phyloP scores from a whole-genome alignment of 2,329 filamentous ascomycete species.

The Hymenoscyphus repandus region DNA sequence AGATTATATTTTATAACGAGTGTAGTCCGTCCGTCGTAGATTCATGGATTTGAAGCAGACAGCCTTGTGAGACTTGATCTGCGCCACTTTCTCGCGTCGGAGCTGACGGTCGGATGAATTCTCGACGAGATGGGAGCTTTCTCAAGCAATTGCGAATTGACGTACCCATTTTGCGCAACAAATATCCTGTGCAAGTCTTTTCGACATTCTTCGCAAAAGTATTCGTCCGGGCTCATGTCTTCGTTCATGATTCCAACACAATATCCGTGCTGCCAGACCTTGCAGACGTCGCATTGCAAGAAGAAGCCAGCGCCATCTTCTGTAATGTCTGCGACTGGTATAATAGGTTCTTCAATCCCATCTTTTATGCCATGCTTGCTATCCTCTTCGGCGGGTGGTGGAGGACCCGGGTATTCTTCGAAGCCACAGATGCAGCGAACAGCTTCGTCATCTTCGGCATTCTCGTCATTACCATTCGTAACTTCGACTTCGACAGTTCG shows the following conservation, averaged over 20 bases:
- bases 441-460: constrained; percentile 81
- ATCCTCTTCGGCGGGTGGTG: constrained; percentile 50
- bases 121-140: constrained; percentile 12
- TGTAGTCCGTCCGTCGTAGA: constrained; percentile 9
- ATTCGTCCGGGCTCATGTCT: constrained; percentile 87
- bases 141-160: constrained; percentile 19
- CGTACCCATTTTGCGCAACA: constrained; percentile 79
- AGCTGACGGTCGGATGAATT: constrained; percentile 22
- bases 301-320: constrained; percentile 89
- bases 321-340: constrained; percentile 50
- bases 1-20: constrained; percentile 6
- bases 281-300: constrained; percentile 95
- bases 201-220: constrained; percentile 94
- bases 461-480: constrained; percentile 61
- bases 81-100: constrained; percentile 30
- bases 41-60: constrained; percentile 18
- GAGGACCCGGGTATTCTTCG: constrained; percentile 88
- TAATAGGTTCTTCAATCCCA: constrained; percentile 51
- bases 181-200: constrained; percentile 86
- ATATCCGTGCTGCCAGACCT: constrained; percentile 97
- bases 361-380: constrained; percentile 48
- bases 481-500: constrained; percentile 40
- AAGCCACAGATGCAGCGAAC: constrained; percentile 93
- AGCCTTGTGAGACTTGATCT: constrained; percentile 31
- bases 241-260: constrained; percentile 97